These are phyloP conservation scores for Emericellopsis atlantica DNA, from an alignment of 2,329 filamentous ascomycete species.

Conservation along the genomic window DNA sequence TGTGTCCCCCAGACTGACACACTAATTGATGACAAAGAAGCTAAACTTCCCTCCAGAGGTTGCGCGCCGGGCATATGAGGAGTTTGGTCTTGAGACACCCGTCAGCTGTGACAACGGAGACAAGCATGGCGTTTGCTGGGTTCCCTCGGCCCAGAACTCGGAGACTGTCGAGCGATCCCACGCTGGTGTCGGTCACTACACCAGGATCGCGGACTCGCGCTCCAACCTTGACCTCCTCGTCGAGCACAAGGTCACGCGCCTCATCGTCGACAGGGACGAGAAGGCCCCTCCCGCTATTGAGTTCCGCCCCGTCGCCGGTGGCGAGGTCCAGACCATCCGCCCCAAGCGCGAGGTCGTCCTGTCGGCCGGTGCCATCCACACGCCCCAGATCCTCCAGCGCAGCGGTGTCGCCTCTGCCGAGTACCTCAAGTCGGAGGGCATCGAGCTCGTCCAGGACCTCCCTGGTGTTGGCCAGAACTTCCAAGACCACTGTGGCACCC, in stretches of 20 bases:
- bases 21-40: neutral
- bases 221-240: constrained; percentile 12
- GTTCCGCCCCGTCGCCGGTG: constrained; percentile 9
- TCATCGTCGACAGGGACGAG: constrained; percentile 8
- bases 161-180: constrained; percentile 13
- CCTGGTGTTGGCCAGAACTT: constrained; percentile 48
- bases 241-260: constrained; percentile 14
- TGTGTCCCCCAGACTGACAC: neutral
- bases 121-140: constrained; percentile 18
- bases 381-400: constrained; percentile 37
- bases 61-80: constrained; percentile 8
- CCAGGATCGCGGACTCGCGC: constrained; percentile 9
- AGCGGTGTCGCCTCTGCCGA: constrained; percentile 32
- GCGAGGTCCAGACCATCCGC: constrained; percentile 6
- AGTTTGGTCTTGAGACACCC: constrained; percentile 10
- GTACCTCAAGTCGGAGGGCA: constrained; percentile 28
- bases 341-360: constrained; percentile 32
- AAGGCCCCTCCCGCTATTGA: constrained; percentile 6
- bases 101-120: constrained; percentile 14
- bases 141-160: constrained; percentile 14
- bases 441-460: constrained; percentile 28
- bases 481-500: constrained; percentile 35
- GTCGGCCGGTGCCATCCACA: constrained; percentile 34
- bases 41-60: constrained; percentile 3
- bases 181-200: constrained; percentile 16